Evolutionary conservation across 2,329 filamentous ascomycete species (phyloP), one percentile per base, ranked within the genome.

Genomic region (Aureobasidium melanogenum): DNA sequence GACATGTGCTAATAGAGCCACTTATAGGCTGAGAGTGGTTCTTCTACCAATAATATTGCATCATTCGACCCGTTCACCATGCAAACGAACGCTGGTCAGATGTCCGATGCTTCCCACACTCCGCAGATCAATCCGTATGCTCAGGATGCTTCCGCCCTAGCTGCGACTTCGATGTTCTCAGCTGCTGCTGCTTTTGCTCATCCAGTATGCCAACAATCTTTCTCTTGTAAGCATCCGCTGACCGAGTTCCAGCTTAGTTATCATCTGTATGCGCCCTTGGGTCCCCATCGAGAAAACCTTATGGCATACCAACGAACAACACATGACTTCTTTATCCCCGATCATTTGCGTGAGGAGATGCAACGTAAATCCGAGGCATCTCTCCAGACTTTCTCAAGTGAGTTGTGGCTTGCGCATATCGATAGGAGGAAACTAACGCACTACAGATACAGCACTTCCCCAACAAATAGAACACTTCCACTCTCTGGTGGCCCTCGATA

Each of bases 301-400:
- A 80, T 89, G 66, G 85, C 88, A 2, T 96, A 96, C 70, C 93
- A 99, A 71, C 85, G 90, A 63, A 87, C 88, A 62, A 86, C 89
- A 1, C 90, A 95, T 70, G 92, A 97, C 70, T 89, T 97, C 66
- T 99, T 99, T 73, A 83, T 97, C 44, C 85, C 91, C 0, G 92
- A 96, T 69, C 86, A 90, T 63, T 75, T 96, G 7, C 84, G 94
- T 60, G 90, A 97, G 75, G 91, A 97, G 34, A 77, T 96, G 64
- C 91, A 96, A 70, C 91, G 88, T 75, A 96, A 93, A 75, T 82
- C 88, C 0, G 92, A 96, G 69, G 90, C 93, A 30, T 85, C 89
- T 5, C 81, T 90, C 59, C 93, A 97, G 72, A 87, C 90, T 8
- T 84, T 97, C 66, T 88, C 91, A 41, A 95, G 84, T 84, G 79